Evolutionary conservation across 2,329 filamentous ascomycete species (phyloP), one percentile per base, ranked within the genome.

Genomic region (Aphanocladium album): DNA sequence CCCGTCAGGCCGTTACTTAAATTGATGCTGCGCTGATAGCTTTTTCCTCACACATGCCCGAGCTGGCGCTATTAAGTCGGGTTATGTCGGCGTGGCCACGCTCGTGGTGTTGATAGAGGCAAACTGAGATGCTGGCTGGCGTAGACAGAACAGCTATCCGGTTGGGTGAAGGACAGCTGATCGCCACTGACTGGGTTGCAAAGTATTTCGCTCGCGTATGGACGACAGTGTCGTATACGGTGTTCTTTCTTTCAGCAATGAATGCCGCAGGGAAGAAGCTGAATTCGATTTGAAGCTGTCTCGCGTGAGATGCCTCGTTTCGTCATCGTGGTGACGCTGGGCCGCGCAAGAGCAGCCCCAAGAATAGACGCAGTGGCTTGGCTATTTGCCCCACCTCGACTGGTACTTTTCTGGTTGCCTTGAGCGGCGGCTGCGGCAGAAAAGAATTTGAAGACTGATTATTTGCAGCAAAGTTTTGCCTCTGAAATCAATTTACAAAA

Each of bases 291-390:
- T 37, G 8, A 17, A 19, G 27, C 27, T 30, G 49, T 54, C 57
- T 54, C 41, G 57, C 16, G 57, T 60, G 57, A 54, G 49, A 60
- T 60, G 52, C 35, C 52, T 52, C 14, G 57, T 56, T 63, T 63
- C 62, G 62, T 63, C 62, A 63, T 63, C 37, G 59, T 51, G 25
- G 41, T 60, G 45, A 56, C 53, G 54, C 55, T 52, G 56, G 57
- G 54, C 50, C 43, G n/a, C 50, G 51, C 41, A 59, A 46, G 56
- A 62, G 52, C 51, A 33, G 51, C 50, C 57, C 57, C 52, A 35
- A 50, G 23, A 16, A 9, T 30, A 50, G 47, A 53, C 30, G 50
- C 33, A 51, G 56, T 58, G 56, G 56, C 56, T 59, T 51, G 47
- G 56, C 27, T 39, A 23, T 45, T 30, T 54, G 57, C 57, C 57